Evolutionary conservation across 2,329 filamentous ascomycete genomes (phyloP), one percentile per base, ranked within the genome.

Genomic region (Sphaerulina populicola): DNA sequence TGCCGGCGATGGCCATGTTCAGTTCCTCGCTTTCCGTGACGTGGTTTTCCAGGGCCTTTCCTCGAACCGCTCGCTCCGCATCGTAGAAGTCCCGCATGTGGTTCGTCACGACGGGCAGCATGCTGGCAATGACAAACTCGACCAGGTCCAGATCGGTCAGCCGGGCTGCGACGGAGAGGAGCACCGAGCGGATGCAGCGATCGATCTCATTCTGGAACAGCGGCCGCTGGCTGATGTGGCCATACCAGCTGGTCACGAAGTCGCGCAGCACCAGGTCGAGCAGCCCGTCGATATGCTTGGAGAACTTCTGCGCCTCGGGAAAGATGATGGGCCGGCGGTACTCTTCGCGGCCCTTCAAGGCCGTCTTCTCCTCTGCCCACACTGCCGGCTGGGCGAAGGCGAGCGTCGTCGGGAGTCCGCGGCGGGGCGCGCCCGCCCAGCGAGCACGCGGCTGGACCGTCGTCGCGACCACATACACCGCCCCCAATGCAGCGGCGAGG

Each of bases 21-120:
- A 98, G 74, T 75, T 98, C 93, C 65, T 96, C 91, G 0, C 90
- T 94, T 71, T 98, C 93, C 2, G 94, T 97, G 49, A 98, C 83
- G 58, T 85, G 89, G 47, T 88, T 82, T 61, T 89, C 93, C 51
- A 97, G 74, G 68, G 94, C 88, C 66, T 83, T 86, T 10, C 94
- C 94, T 48, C 91, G 80, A 9, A 98, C 87, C 7, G 82, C 79
- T 51, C 85, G 80, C 72, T 98, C 93, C 0, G 93, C 93, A 58
- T 93, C 83, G 67, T 90, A 88, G 61, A 95, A 95, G 59, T 95
- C 88, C 59, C 81, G 86, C 62, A 98, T 81, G 69, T 98, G 93
- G 8, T 81, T 77, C 29, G 91, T 97, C 59, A 98, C 68, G 52
- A 97, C 82, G 10, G 94, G 94, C 36, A 96, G 83, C 42, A 97